Evolutionary conservation across 2,329 filamentous ascomycete genomes (phyloP).

Genomic region (Colletotrichum lini): DNA sequence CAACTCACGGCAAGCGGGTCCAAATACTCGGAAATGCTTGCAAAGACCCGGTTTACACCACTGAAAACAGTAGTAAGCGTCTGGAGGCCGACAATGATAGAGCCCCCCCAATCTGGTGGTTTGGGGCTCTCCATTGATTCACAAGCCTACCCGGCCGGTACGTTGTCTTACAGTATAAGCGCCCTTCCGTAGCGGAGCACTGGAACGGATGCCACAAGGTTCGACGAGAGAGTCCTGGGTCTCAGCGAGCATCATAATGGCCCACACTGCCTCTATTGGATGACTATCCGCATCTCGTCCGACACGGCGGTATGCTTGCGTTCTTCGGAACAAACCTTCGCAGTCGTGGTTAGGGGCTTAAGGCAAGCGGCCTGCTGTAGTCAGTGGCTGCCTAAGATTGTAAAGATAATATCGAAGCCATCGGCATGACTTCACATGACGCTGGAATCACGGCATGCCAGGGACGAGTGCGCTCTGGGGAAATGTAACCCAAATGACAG

Average conservation of each 20-base stretch:
- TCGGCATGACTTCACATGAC: neutral
- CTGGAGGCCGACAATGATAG: conserved; percentile 6
- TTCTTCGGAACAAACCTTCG: conserved; percentile 2
- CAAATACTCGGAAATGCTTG: conserved; percentile 25
- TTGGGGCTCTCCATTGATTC: neutral
- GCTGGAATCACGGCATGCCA: conserved; percentile 9
- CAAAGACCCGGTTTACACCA: conserved; percentile 4
- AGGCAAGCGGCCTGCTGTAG: neutral
- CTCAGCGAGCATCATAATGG: neutral
- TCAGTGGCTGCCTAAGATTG: neutral
- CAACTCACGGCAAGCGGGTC: conserved; percentile 16
- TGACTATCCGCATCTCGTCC: neutral
- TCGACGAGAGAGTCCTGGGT: neutral
- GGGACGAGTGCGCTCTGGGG: conserved; percentile 3
- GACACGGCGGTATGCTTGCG: conserved; percentile 6
- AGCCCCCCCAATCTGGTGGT: conserved; percentile 6
- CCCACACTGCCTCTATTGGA: neutral
- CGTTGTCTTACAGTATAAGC: conserved; percentile 1
- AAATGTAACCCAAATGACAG: neutral
- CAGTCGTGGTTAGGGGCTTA: neutral
- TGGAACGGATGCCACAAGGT: neutral
- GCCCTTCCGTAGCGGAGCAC: neutral
- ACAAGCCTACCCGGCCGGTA: conserved; percentile 6
- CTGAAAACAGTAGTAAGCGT: neutral
- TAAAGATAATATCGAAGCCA: neutral